Evolutionary conservation across 2,329 filamentous ascomycete genomes (phyloP), one percentile per base, ranked within the genome.

Genomic region (Pleoardoris graminearum): DNA sequence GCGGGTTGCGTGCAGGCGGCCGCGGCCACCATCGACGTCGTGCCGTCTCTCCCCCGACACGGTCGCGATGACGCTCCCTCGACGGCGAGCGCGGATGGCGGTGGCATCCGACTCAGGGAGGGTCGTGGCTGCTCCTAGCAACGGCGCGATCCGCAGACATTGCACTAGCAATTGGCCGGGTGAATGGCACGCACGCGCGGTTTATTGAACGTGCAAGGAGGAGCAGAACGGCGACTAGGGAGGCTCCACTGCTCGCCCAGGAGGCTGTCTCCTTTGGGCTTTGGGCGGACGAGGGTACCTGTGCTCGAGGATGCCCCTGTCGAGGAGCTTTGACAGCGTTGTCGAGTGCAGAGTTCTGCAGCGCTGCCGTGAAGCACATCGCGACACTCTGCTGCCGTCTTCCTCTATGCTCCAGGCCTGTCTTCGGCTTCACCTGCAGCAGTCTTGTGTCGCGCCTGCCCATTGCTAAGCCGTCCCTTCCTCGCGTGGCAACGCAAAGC

Each of bases 261-360:
- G 53, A 53, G 39, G 39, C 21, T 29, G 38, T 39, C 53, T 30
- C 21, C 27, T 38, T 48, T 33, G 42, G 50, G 47, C 27, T n/a
- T 48, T 39, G 55, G 54, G 55, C 65, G 62, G 65, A 63, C 64
- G 51, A 62, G 53, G 48, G 54, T 58, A 54, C 57, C 42, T 56
- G 53, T 30, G 22, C 5, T 6, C 27, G 4, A 29, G 38, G 30
- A 7, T 27, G 48, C 48, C 50, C 57, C 37, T 46, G 49, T 46
- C 48, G 22, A 32, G 16, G 42, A 25, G 43, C 22, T 16, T 25
- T 14, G 17, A 61, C 56, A 25, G 30, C 42, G n/a, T 42, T 41
- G 50, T 47, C 30, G 38, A 49, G 41, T 16, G 38, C 33, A 27
- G 21, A 19, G 23, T 46, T 19, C 41, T 50, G 27, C 48, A 33